Base-by-base conservation (phyloP, 129 eudicot species). In the sunflower (Helianthus annuus) region DNA sequence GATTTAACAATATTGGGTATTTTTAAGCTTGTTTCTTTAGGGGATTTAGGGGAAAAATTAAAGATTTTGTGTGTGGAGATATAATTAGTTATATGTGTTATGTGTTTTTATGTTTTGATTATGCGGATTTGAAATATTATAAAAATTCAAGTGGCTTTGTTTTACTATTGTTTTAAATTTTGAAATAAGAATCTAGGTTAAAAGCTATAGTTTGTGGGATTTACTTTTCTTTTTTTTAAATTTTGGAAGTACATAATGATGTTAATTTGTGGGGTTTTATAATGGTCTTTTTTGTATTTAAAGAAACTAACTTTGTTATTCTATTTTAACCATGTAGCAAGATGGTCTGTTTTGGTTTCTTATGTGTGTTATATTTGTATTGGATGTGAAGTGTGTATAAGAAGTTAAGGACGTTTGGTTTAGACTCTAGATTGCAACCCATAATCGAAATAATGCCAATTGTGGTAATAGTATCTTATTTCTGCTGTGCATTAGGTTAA, bases 401-500 rank as follows among this genome's bases (percentile, higher is more conserved):
- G 44, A 29, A 29, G 65, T 7, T 63, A 63, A 4, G 42, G 34
- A 29, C 42, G 11, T 27, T 29, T 38, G 17, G 48, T 15, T 15
- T 63, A 39, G 27, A 63, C 29, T 0, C 29, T 36, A 7, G 48
- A 14, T 63, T 63, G 29, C 16, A 15, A 42, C 46, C 46, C 8
- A 1, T 42, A 7, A 42, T 42, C 46, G 8, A 32, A 71, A 13
- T 24, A n/a, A 46, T 32, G 36, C 11, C 49, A 63, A 38, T 19
- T 19, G 0, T 19, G 22, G 22, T 19, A 19, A 19, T 19, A 19
- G 13, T 66, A 55, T 36, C 40, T 66, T 51, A 10, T 70, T 7
- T 64, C 6, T 59, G 38, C 3, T 11, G 12, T 51, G 34, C 32
- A 74, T 54, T 85, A 91, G 97, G 76, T 38, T 58, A 91, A 91